Evolutionary conservation across 176 grass and related monocot genomes (phyloP), one percentile per base, ranked within the genome.

Genomic region (Rhynchospora breviuscula): DNA sequence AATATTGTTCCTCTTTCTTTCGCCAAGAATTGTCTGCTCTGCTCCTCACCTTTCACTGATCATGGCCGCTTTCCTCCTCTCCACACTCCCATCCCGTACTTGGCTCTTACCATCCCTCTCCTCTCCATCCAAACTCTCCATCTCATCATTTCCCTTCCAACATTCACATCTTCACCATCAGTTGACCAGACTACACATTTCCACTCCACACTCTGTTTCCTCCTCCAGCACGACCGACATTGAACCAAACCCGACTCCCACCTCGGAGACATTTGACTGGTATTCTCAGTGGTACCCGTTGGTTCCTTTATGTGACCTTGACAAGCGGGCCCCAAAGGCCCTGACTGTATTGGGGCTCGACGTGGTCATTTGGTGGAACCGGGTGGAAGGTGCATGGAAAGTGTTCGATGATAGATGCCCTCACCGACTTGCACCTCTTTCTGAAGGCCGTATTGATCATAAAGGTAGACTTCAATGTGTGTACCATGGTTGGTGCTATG

Each of bases 401-500:
- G 95, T 98, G 43, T 93, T 98, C 79, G 87, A 93, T 26, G 95
- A 93, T 69, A 67, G 78, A 2, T 98, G 95, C 82, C 85, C 95
- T 60, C 95, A 98, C 86, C 95, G 95, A 15, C 90, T 93, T 1
- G 95, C 92, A 0, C 92, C 95, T 47, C 92, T 98, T 67, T 98
- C 95, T 2, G 90, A 98, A 88, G 95, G 92, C 10, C 92, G 92
- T 48, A 73, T 98, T 61, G 92, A 98, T 72, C 87, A 70, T 66
- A 78, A 51, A 84, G 95, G 92, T 47, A 89, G 90, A 7, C 95
- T 98, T 67, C 95, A 94, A 86, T 98, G 92, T 81, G 95, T 91
- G 10, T 98, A 98, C 87, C 95, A 98, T 43, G 95, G 95, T 40
- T 98, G 95, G 95, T 98, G 95, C 85, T 94, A 93, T 86, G 90